Base-by-base conservation (phyloP, 2,329 filamentous ascomycete species). In the Bipolaris gigantea region DNA sequence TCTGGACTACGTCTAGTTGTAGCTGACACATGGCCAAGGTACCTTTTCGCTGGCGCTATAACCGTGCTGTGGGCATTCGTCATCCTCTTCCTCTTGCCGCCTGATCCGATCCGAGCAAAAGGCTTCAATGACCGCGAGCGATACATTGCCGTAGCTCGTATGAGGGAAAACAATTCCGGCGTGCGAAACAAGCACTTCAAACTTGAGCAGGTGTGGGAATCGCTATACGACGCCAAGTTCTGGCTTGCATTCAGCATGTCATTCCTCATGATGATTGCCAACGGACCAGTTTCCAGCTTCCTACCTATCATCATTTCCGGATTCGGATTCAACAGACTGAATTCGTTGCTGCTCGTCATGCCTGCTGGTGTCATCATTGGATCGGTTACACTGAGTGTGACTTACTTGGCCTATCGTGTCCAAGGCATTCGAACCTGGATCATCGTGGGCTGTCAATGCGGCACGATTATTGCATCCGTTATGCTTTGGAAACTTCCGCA, bases 401-500 rank as follows among this genome's bases (percentile, higher is more conserved):
- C 38, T 4, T 40, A 40, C n/a, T n/a, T 40, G 21, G 38, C 38
- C 13, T 40, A 40, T 40, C 38, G 38, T 13, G 15, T 40, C 9
- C 21, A 21, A 5, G 38, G 38, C 10, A 25, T 40, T 5, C 38
- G 38, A 40, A 40, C 38, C 4, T 40, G 38, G 38, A 8, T 40
- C 5, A 40, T 40, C 16, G 38, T 25, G 15, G 38, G 38, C 13
- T 40, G 38, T n/a, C 38, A 40, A 25, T 40, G 19, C 21, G 38
- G 38, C 38, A 40, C 38, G 7, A 40, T 40, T 18, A 25, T 40
- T 15, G 38, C 38, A 16, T 32, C 41, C 11, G 58, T 80, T 1
- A 68, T 81, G 7, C 69, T 81, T 13, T 80, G 79, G 73, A 60
- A 69, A 13, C 64, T 82, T 2, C 79, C 79, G 1, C 64, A 72